A percentile compares a stretch with the other conserved stretches of the same genome.
Evolutionary conservation across 768 basidiomycete species (phyloP).

Genomic region (Leccinellum luteum): DNA sequence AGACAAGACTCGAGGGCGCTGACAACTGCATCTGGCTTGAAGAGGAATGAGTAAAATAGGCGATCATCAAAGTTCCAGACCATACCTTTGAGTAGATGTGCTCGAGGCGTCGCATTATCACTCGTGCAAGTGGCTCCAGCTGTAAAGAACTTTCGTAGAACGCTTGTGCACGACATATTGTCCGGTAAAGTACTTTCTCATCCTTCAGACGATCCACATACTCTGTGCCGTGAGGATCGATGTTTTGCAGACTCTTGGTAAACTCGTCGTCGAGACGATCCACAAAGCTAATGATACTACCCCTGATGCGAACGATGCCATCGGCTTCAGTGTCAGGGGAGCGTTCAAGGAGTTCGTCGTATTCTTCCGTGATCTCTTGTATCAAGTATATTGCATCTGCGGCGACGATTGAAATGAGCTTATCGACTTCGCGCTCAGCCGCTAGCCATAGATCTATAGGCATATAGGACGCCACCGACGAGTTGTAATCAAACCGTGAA

Average conservation of each 20-base stretch:
- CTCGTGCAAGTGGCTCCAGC: conserved; percentile 77
- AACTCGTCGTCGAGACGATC: conserved; percentile 98
- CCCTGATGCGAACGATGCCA: conserved; percentile 83
- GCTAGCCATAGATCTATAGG: conserved; percentile 88
- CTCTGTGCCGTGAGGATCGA: conserved; percentile 98
- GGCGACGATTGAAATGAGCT: conserved; percentile 77
- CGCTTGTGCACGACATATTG: conserved; percentile 88
- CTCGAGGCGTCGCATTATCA: conserved; percentile 93
- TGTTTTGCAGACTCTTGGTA: conserved; percentile 94
- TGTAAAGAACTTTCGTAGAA: conserved; percentile 83
- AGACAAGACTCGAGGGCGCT: conserved; percentile 81
- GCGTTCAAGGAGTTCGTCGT: conserved; percentile 87
- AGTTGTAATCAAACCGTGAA: conserved; percentile 96
- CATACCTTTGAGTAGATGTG: conserved; percentile 96
- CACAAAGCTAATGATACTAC: conserved; percentile 93
- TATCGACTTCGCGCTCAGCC: conserved; percentile 86
- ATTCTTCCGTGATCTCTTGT: conserved; percentile 84
- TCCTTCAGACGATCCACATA: conserved; percentile 97
- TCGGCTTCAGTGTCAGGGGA: conserved; percentile 66
- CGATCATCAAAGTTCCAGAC: background rate
- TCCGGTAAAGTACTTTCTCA: conserved; percentile 90
- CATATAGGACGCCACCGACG: conserved; percentile 82
- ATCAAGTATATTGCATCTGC: conserved; percentile 74
- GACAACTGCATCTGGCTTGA: conserved; percentile 88
- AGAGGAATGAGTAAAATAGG: conserved; percentile 8